Evolutionary conservation across 169 alveolate genomes (phyloP).

Genomic region (Plasmodium chabaudi): DNA sequence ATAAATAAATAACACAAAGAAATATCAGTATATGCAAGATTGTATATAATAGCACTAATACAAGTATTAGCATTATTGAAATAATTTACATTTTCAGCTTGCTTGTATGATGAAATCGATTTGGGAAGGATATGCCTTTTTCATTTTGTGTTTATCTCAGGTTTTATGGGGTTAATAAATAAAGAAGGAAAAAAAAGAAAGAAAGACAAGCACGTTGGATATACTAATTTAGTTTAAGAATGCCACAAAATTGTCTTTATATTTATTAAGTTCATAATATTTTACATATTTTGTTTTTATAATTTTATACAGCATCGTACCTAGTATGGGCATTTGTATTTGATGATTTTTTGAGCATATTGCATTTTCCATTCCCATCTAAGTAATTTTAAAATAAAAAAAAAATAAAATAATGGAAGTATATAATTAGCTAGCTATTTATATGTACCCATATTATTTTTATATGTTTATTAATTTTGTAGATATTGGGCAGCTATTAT

Average conservation of each 20-base stretch:
- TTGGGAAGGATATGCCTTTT: conserved; percentile 46
- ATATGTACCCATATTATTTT: not conserved
- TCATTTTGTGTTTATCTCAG: conserved; percentile 23
- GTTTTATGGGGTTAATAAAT: conserved; percentile 29
- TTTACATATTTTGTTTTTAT: not conserved
- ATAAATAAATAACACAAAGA: no score
- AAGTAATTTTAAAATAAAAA: conserved; percentile 20
- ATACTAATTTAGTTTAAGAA: not conserved
- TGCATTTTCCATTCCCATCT: conserved; percentile 64
- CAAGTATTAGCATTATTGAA: no score
- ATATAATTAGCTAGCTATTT: not conserved
- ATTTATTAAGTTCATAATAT: not conserved
- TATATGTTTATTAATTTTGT: not conserved
- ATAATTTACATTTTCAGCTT: no score
- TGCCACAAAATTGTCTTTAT: not conserved
- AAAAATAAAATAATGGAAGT: not conserved
- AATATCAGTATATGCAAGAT: no score
- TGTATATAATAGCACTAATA: no score
- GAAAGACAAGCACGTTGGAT: not conserved
- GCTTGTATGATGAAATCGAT: conserved; percentile 18
- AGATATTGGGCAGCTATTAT: conserved; percentile 75
- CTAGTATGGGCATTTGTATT: conserved; percentile 66
- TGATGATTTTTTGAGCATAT: conserved; percentile 35
- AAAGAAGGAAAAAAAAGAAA: not conserved
- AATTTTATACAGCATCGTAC: conserved; percentile 18